These are phyloP conservation scores for Euphorbia tirucalli DNA, from an alignment of 345 rosid species.

Conservation along the genomic window DNA sequence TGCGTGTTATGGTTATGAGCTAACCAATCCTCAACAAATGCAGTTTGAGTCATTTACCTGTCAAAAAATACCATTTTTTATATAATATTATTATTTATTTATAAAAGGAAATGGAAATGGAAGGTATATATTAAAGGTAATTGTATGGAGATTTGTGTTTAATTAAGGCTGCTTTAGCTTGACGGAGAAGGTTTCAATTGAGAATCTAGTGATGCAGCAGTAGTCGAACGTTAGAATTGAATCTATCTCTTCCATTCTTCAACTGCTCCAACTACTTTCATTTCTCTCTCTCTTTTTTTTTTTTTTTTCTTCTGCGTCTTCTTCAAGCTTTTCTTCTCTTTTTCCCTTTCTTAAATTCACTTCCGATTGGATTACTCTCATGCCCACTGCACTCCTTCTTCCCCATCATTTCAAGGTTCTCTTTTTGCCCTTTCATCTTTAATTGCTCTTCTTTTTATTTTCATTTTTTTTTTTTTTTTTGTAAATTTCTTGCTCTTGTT, in stretches of 20 bases:
- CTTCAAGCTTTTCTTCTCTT: slow-evolving; percentile 1
- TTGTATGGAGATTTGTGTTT: not conserved
- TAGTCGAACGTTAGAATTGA: slow-evolving; percentile 9
- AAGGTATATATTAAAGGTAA: not conserved
- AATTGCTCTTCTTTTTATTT: not conserved
- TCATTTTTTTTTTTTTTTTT: too few relatives aligned
- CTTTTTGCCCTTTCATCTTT: not conserved
- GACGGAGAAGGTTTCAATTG: slow-evolving; percentile 12
- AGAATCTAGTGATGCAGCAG: not conserved
- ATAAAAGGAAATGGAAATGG: too few relatives aligned
- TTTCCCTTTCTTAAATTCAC: not conserved
- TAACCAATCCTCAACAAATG: not conserved
- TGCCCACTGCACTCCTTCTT: not conserved
- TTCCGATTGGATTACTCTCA: not conserved
- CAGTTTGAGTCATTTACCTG: not conserved
- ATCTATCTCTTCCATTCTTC: not conserved
- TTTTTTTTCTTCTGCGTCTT: not conserved
- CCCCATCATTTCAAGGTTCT: slow-evolving; percentile 1
- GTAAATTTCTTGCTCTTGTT: not conserved
- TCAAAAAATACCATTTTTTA: too few relatives aligned
- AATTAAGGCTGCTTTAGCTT: not conserved
- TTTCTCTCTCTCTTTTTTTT: too few relatives aligned
- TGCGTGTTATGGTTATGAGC: not conserved
- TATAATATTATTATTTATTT: too few relatives aligned
- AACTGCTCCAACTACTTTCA: slow-evolving; percentile 10